A percentile compares a stretch with the other conserved stretches of the same genome.
phyloP scores from a whole-genome alignment of 495 filamentous ascomycete species.

The Penicillium crystallinum region DNA sequence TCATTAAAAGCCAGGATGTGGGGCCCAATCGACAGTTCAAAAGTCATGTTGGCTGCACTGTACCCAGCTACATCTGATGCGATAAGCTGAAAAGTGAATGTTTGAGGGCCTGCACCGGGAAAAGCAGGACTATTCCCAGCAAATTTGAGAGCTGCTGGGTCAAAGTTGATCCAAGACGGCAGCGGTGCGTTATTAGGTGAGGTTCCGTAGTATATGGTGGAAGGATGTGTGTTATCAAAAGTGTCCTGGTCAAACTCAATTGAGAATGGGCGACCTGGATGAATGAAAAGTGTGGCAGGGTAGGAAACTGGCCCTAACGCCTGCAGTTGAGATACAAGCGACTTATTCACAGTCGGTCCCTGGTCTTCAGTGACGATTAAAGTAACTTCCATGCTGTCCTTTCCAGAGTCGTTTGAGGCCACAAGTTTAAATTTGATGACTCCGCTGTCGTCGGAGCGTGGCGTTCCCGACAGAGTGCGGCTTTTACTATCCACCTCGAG shows the following conservation, averaged over 20 bases:
- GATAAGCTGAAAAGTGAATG: conserved; percentile 66
- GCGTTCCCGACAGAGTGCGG: conserved; percentile 62
- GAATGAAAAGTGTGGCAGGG: conserved; percentile 42
- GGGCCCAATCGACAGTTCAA: conserved; percentile 64
- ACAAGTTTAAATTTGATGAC: conserved; percentile 51
- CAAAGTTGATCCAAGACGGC: conserved; percentile 82
- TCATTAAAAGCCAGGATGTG: conserved; percentile 62
- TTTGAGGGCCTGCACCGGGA: conserved; percentile 61
- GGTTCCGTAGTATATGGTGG: conserved; percentile 68
- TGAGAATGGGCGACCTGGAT: conserved; percentile 40
- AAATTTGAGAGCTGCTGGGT: conserved; percentile 59
- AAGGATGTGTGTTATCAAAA: conserved; percentile 41
- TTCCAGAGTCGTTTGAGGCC: conserved; percentile 56
- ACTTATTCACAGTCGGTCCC: conserved; percentile 44
- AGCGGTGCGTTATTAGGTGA: conserved; percentile 73
- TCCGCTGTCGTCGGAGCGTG: conserved; percentile 51
- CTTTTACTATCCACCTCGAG: conserved; percentile 58
- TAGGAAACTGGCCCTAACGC: conserved; percentile 40
- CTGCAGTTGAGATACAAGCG: conserved; percentile 45
- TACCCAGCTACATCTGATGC: conserved; percentile 80
- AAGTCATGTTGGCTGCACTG: conserved; percentile 56
- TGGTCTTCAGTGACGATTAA: conserved; percentile 55
- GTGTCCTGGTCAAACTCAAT: conserved; percentile 45
- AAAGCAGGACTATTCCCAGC: conserved; percentile 68
- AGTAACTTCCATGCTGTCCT: conserved; percentile 53